A percentile compares a stretch with the other conserved stretches of the same genome.
These are phyloP conservation scores for Plantago major DNA, from an alignment of 257 asterid species.

Conservation along the genomic window DNA sequence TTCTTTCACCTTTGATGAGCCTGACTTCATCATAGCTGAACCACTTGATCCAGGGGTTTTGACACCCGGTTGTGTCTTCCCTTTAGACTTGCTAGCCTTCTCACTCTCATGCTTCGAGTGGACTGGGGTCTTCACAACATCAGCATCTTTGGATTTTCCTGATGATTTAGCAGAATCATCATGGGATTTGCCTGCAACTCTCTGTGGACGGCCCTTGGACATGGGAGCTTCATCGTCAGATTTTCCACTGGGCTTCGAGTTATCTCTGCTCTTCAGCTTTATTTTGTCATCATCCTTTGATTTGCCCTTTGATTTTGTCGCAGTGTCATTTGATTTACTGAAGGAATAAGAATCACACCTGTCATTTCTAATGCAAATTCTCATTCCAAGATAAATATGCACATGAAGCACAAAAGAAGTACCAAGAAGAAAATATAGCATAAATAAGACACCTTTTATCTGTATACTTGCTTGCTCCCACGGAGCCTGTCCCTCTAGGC, in stretches of 20 bases:
- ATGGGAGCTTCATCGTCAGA: constrained; percentile 32
- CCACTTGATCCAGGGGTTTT: constrained; percentile 23
- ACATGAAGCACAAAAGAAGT: neutral
- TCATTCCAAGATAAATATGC: neutral
- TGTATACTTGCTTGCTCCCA: constrained; percentile 46
- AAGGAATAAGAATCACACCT: constrained; percentile 25
- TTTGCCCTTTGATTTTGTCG: constrained; percentile 43
- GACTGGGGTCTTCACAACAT: constrained; percentile 37
- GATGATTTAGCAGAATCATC: constrained; percentile 44
- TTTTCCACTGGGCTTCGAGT: constrained; percentile 37
- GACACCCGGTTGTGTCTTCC: constrained; percentile 40
- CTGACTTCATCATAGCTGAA: constrained; percentile 35
- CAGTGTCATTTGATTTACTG: constrained; percentile 47
- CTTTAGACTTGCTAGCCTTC: constrained; percentile 44
- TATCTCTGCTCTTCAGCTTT: constrained; percentile 27
- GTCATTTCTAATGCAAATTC: constrained; percentile 17
- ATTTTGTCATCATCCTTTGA: constrained; percentile 42
- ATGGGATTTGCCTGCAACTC: constrained; percentile 30
- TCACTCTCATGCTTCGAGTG: constrained; percentile 44
- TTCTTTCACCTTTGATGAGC: constrained; percentile 55
- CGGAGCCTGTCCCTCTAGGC: constrained; percentile 47
- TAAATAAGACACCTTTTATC: constrained; percentile 43
- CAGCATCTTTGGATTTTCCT: constrained; percentile 47
- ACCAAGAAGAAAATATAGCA: constrained; percentile 1
- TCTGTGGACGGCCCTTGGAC: constrained; percentile 28